Conservation (phyloP, 805 yeast species). For the Pichia gijzeniarum region DNA sequence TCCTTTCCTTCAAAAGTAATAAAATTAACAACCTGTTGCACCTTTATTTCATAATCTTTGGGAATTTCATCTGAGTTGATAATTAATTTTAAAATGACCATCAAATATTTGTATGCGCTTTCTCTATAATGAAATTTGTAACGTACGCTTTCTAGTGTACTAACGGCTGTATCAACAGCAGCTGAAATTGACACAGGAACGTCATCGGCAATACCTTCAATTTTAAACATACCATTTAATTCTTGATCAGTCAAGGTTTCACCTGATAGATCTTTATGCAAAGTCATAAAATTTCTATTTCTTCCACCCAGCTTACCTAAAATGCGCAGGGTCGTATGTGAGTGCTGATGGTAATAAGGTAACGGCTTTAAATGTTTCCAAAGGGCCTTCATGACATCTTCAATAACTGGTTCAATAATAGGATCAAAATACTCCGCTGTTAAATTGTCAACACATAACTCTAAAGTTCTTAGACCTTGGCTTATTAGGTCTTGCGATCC, state of each 20-base stretch:
- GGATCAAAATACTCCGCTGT: constrained; percentile 98
- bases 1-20: constrained; percentile 31
- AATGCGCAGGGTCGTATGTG: constrained; percentile 89
- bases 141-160: constrained; percentile 62
- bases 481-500: constrained; percentile 88
- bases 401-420: constrained; percentile 91
- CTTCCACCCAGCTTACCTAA: constrained; percentile 96
- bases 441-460: constrained; percentile 89
- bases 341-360: constrained; percentile 91
- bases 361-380: constrained; percentile 89
- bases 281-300: constrained; percentile 76
- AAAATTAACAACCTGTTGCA: constrained; percentile 44
- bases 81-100: constrained; percentile 59
- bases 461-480: constrained; percentile 92
- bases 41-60: constrained; percentile 34
- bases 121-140: constrained; percentile 60
- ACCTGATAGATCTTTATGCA: constrained; percentile 59
- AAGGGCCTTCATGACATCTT: constrained; percentile 87
- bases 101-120: constrained; percentile 70
- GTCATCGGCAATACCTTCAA: constrained; percentile 59
- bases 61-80: constrained; percentile 51
- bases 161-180: constrained; percentile 73
- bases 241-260: constrained; percentile 55
- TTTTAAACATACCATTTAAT: constrained; percentile 57
- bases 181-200: constrained; percentile 77